These are phyloP conservation scores for Picea engelmannii DNA, from an alignment of 83 land plant species.

Conservation along the genomic window DNA sequence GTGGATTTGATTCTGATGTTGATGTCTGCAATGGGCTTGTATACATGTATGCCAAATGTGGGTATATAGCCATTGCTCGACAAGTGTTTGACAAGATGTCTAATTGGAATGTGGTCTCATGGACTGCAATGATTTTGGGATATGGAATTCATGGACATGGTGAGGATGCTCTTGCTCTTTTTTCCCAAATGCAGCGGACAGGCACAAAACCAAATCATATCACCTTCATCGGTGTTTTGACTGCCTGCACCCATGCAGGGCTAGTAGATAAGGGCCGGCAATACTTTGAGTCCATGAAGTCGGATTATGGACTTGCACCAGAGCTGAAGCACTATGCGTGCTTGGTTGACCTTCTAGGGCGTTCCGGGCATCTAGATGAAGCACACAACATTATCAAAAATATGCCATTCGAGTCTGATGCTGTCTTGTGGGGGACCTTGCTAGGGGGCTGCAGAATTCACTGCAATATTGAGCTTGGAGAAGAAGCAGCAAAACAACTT, in stretches of 20 bases:
- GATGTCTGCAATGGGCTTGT: conserved; percentile 14
- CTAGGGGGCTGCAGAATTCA: background rate
- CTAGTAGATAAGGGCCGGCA: background rate
- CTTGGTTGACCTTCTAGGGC: conserved; percentile 11
- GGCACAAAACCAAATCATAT: background rate
- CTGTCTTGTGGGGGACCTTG: background rate
- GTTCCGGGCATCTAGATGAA: background rate
- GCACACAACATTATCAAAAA: background rate
- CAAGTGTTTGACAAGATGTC: conserved; percentile 18
- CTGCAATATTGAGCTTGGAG: background rate
- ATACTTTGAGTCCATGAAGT: background rate
- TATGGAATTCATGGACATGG: background rate
- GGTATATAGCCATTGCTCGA: background rate
- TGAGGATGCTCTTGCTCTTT: background rate
- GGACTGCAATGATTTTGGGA: conserved; percentile 20
- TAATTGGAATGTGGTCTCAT: conserved; percentile 16
- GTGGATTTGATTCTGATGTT: conserved; percentile 5
- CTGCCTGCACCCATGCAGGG: conserved; percentile 6
- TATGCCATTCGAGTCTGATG: conserved; percentile 8
- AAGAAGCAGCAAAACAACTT: background rate
- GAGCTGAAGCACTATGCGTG: background rate
- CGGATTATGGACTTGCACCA: background rate
- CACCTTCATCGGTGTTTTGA: conserved; percentile 4
- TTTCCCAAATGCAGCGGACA: background rate
- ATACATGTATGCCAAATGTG: conserved; percentile 27